Base-by-base conservation (phyloP, 768 basidiomycete species). In the Rhodotorula kratochvilovae region DNA sequence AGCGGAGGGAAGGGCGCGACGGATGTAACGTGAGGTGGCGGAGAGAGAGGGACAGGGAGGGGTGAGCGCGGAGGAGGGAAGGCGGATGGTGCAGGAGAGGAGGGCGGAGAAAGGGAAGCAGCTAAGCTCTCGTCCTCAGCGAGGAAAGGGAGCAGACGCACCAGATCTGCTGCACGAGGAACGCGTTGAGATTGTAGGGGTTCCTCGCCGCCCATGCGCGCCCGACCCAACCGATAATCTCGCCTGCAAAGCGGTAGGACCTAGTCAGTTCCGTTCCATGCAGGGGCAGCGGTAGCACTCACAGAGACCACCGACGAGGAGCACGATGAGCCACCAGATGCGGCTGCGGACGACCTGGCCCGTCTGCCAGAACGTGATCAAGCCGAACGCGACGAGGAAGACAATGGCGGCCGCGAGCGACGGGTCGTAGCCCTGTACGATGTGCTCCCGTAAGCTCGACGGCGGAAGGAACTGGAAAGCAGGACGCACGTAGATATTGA, bases 271-370 rank as follows among this genome's bases (percentile, higher is more conserved):
- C 39, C 13, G 39, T 13, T 39, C n/a, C n/a, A n/a, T n/a, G n/a
- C n/a, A n/a, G n/a, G n/a, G n/a, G n/a, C n/a, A n/a, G n/a, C n/a
- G n/a, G n/a, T n/a, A n/a, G n/a, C n/a, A n/a, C n/a, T n/a, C 27
- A 62, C 62, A 43, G 33, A 57, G 1, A 2, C 80, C 79, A 3
- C 77, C 74, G 17, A 80, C 70, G 10, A 79, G 67, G 19, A 79
- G 79, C 1, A 79, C 79, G 63, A 67, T 75, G 56, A 80, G 70
- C 75, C 79, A 77, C 80, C 80, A 81, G 68, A 78, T 78, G 50
- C 76, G 76, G 33, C 71, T 73, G 55, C 78, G 67, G 27, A 78
- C 46, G 12, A 77, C 77, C 11, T 75, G 70, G 15, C 45, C 73
- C 12, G 71, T 35, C 56, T 81, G 80, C 0, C 71, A 50, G 23